phyloP scores from a whole-genome alignment of 352 stramenopile species.

The Globisporangium echinulatum region DNA sequence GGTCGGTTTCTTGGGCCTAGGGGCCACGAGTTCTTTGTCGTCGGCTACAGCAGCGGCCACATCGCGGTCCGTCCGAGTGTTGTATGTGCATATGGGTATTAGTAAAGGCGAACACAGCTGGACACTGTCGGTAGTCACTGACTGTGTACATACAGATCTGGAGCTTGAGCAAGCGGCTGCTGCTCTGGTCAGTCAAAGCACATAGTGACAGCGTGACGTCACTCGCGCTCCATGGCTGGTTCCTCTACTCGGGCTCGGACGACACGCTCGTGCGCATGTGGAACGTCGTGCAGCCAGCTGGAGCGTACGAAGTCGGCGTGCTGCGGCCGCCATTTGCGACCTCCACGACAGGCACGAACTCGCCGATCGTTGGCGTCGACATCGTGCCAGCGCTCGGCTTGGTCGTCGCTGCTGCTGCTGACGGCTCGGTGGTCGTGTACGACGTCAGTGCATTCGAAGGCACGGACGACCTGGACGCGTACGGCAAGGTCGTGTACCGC shows the following conservation, averaged over 20 bases:
- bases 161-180: conserved; percentile 36
- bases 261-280: conserved; percentile 57
- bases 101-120: not conserved
- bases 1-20: conserved; percentile 30
- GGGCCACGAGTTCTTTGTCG: conserved; percentile 47
- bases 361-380: conserved; percentile 50
- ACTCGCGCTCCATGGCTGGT: conserved; percentile 54
- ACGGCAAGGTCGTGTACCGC: conserved; percentile 13
- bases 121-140: not conserved
- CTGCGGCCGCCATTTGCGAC: conserved; percentile 29
- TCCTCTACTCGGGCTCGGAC: conserved; percentile 76
- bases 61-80: conserved; percentile 27
- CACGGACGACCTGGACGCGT: conserved; percentile 11
- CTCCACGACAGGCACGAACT: conserved; percentile 27
- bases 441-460: conserved; percentile 10
- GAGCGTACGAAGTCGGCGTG: conserved; percentile 51
- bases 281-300: conserved; percentile 41
- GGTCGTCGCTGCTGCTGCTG: conserved; percentile 37
- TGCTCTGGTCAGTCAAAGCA: conserved; percentile 41
- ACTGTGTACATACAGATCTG: conserved; percentile 29
- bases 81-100: not conserved
- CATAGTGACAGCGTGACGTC: conserved; percentile 46
- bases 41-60: conserved; percentile 41
- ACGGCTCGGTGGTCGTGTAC: conserved; percentile 54
- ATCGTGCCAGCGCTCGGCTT: conserved; percentile 27